Percentiles rank a stretch among this genome's conserved stretches.
phyloP scores from a whole-genome alignment of 2,329 filamentous ascomycete species.

The Nannizzia gypsea region DNA sequence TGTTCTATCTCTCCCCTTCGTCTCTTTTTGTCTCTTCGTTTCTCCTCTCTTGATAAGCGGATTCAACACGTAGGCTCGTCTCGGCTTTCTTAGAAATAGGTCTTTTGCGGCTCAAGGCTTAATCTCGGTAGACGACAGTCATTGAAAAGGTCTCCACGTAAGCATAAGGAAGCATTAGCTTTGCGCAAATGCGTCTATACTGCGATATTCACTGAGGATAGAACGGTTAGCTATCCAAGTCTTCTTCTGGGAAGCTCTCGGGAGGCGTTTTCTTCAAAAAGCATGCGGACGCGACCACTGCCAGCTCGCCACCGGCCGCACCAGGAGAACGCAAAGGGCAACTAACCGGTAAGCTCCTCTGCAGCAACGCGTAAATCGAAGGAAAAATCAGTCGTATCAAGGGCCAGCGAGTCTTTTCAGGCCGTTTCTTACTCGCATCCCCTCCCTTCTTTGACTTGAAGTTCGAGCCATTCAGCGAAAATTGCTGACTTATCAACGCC shows the following conservation, averaged over 20 bases:
- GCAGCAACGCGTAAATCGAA: background rate
- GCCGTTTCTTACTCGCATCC: constrained; percentile 3
- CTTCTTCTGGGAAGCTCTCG: background rate
- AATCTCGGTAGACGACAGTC: background rate
- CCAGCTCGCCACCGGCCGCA: background rate
- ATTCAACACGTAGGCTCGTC: background rate
- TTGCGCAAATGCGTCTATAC: background rate
- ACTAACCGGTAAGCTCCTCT: background rate
- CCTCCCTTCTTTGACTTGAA: constrained; percentile 13
- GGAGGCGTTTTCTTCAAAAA: background rate
- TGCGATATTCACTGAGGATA: background rate
- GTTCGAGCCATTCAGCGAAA: constrained; percentile 12
- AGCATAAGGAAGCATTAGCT: background rate
- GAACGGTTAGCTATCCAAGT: background rate
- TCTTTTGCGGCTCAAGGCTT: background rate
- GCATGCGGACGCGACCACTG: background rate
- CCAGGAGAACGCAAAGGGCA: background rate
- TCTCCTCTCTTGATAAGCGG: background rate
- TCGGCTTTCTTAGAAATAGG: background rate
- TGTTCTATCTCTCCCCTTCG: background rate
- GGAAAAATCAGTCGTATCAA: background rate
- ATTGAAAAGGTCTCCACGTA: background rate
- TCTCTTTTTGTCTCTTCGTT: background rate
- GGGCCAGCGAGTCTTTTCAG: background rate
- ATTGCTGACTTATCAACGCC: constrained; percentile 17